Evolutionary conservation across 441 rosid genomes (phyloP).

Genomic region (Pelargonium myrrhifolium): DNA sequence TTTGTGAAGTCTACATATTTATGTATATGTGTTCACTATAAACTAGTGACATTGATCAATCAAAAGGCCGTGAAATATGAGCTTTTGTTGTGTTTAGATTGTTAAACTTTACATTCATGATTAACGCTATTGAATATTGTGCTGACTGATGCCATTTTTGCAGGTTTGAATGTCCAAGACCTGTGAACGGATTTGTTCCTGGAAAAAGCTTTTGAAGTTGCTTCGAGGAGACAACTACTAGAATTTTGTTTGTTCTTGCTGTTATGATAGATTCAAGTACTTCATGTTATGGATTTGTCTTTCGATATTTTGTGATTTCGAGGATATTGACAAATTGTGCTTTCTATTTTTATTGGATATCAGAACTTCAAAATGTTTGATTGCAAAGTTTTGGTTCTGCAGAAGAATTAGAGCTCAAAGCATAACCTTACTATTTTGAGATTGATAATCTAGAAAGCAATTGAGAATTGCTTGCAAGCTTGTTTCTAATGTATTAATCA

Average conservation of each 20-base stretch:
- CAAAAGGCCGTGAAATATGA: too few relatives aligned
- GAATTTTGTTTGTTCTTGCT: neutral
- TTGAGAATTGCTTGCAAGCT: too few relatives aligned
- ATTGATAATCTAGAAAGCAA: too few relatives aligned
- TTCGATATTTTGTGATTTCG: neutral
- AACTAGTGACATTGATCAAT: too few relatives aligned
- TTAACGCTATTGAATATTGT: neutral
- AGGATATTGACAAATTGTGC: neutral
- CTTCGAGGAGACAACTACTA: neutral
- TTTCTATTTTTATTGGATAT: too few relatives aligned
- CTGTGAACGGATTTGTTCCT: neutral
- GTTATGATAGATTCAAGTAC: neutral
- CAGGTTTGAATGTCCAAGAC: conserved; percentile 5
- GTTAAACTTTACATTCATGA: neutral
- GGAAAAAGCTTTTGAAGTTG: neutral
- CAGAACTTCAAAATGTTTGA: too few relatives aligned
- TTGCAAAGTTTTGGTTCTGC: too few relatives aligned
- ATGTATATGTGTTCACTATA: too few relatives aligned
- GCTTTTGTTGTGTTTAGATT: neutral
- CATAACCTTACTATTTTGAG: too few relatives aligned
- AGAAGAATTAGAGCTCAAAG: too few relatives aligned
- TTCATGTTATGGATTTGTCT: neutral
- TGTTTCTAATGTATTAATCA: too few relatives aligned
- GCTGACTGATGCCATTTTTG: neutral
- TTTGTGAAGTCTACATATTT: too few relatives aligned